These are phyloP conservation scores for Isabelozyma rhagii DNA, from an alignment of 805 yeast species.

Conservation along the genomic window DNA sequence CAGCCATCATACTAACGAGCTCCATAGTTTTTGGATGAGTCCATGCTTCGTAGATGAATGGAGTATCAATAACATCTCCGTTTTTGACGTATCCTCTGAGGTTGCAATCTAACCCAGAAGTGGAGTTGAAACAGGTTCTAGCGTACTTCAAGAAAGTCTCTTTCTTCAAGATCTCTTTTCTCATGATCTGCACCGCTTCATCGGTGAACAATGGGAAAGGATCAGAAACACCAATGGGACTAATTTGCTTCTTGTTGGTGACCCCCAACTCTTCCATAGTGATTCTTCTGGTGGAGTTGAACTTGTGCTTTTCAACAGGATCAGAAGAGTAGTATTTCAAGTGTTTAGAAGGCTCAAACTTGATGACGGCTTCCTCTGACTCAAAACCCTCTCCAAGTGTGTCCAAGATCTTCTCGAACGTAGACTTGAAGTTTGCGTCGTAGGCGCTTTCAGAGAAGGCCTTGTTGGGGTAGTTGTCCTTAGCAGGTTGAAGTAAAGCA, in stretches of 20 bases:
- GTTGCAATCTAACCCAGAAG: constrained; percentile 48
- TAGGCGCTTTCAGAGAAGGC: constrained; percentile 29
- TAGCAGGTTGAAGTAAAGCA: constrained; percentile 10
- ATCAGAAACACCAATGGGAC: constrained; percentile 54
- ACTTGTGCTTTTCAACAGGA: constrained; percentile 9
- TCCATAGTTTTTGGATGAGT: constrained; percentile 54
- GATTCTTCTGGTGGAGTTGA: constrained; percentile 24
- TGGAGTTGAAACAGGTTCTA: constrained; percentile 39
- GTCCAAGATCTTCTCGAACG: constrained; percentile 13
- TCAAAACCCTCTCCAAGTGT: neutral
- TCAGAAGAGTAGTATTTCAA: constrained; percentile 24
- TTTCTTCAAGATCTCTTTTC: constrained; percentile 48
- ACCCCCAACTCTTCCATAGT: constrained; percentile 51
- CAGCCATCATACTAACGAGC: constrained; percentile 56
- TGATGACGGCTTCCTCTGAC: neutral
- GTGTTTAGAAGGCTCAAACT: constrained; percentile 33
- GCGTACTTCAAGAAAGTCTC: constrained; percentile 46
- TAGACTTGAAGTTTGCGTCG: constrained; percentile 26
- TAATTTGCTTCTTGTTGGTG: constrained; percentile 44
- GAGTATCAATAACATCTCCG: constrained; percentile 30
- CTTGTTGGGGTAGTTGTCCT: constrained; percentile 36
- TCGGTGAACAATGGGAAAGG: constrained; percentile 62
- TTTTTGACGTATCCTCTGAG: constrained; percentile 50
- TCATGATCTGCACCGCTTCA: constrained; percentile 58
- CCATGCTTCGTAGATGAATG: constrained; percentile 57